Evolutionary conservation across 192 early-diverging fungal genomes (phyloP).

Genomic region (Ambispora gerdemannii): DNA sequence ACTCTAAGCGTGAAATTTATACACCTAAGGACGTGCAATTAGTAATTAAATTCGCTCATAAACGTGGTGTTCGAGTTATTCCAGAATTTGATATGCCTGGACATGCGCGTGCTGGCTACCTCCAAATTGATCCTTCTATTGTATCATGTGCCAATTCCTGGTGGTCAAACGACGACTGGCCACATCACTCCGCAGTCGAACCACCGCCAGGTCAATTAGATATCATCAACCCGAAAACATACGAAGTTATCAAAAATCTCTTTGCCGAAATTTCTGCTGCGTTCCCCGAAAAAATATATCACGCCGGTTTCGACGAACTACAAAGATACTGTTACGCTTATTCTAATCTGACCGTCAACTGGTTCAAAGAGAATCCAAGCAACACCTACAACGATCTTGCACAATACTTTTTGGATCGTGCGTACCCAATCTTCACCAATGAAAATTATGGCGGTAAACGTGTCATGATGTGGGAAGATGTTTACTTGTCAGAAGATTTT

Average conservation of each 20-base stretch:
- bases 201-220: slow-evolving; percentile 85
- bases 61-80: slow-evolving; percentile 78
- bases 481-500: slow-evolving; percentile 34
- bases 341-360: slow-evolving; percentile 43
- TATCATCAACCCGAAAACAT: slow-evolving; percentile 60
- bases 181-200: slow-evolving; percentile 55
- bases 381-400: slow-evolving; percentile 40
- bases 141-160: slow-evolving; percentile 59
- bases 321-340: slow-evolving; percentile 67
- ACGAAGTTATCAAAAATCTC: slow-evolving; percentile 58
- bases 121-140: slow-evolving; percentile 52
- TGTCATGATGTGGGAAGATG: slow-evolving; percentile 79
- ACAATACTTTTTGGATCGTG: slow-evolving; percentile 54
- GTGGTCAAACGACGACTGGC: slow-evolving; percentile 58
- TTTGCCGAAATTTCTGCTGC: slow-evolving; percentile 61
- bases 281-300: slow-evolving; percentile 71
- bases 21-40: slow-evolving; percentile 75
- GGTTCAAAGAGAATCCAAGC: slow-evolving; percentile 40
- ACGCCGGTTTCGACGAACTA: slow-evolving; percentile 78
- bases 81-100: slow-evolving; percentile 94
- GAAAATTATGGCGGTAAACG: slow-evolving; percentile 40
- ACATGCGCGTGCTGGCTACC: slow-evolving; percentile 56
- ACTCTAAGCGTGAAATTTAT: slow-evolving; percentile 64
- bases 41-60: slow-evolving; percentile 68
- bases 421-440: slow-evolving; percentile 46